Conservation (phyloP, 495 filamentous ascomycete genomes). For the Opeltia flavorubescens region DNA sequence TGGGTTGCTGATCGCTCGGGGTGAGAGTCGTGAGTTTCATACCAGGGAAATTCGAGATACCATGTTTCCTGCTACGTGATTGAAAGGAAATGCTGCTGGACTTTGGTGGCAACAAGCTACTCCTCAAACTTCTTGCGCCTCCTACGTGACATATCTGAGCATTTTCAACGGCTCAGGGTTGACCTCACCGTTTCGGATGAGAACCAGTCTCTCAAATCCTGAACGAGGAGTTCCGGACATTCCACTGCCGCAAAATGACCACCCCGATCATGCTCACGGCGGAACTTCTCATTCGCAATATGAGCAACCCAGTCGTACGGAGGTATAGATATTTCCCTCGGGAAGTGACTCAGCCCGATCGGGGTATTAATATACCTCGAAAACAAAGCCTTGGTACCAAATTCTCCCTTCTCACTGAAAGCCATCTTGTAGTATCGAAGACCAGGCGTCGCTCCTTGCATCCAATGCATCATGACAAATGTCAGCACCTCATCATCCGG, state of each 20-base stretch:
- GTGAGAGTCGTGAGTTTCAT: no score
- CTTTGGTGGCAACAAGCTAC: no score
- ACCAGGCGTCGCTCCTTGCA: constrained; percentile 17
- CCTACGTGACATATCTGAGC: neutral
- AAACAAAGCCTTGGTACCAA: neutral
- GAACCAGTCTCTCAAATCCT: constrained; percentile 21
- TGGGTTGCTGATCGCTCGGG: no score
- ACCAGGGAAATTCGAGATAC: no score
- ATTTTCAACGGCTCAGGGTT: constrained; percentile 1
- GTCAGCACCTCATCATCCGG: constrained; percentile 17
- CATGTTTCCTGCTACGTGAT: no score
- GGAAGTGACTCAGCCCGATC: constrained; percentile 4
- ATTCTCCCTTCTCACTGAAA: constrained; percentile 4
- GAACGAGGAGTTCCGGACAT: constrained; percentile 21
- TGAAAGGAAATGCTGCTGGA: no score
- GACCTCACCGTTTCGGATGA: constrained; percentile 5
- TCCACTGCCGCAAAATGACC: constrained; percentile 29
- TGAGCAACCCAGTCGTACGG: constrained; percentile 12
- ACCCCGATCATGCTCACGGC: constrained; percentile 19
- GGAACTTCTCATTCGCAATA: constrained; percentile 5
- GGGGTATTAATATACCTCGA: constrained; percentile 5
- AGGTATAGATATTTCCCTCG: constrained; percentile 14
- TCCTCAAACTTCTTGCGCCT: no score
- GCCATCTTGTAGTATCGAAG: constrained; percentile 18
- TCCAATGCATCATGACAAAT: constrained; percentile 19